phyloP scores from a whole-genome alignment of 345 rosid genomes.

The Linum trigynum region DNA sequence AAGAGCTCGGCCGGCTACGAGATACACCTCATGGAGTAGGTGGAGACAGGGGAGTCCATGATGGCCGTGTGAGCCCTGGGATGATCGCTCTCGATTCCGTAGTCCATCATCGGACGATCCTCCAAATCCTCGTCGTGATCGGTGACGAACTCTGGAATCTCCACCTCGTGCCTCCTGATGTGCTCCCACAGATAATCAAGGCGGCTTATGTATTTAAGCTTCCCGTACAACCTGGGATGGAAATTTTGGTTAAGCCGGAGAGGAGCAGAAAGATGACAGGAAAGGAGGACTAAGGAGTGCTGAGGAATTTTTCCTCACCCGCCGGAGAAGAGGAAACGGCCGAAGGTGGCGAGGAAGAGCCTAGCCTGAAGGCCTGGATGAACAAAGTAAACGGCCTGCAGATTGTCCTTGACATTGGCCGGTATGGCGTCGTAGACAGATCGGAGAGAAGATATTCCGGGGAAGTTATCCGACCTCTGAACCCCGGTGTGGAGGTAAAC shows the following conservation, averaged over 20 bases:
- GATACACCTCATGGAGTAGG: constrained; percentile 50
- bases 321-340: constrained; percentile 45
- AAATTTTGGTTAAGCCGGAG: neutral
- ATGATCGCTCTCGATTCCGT: constrained; percentile 61
- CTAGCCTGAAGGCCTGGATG: constrained; percentile 52
- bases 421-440: constrained; percentile 47
- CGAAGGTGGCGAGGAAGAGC: constrained; percentile 59
- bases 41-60: constrained; percentile 24
- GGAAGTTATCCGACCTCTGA: constrained; percentile 41
- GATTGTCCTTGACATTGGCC: constrained; percentile 23
- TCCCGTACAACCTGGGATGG: constrained; percentile 37
- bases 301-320: constrained; percentile 27
- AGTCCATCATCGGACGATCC: constrained; percentile 33
- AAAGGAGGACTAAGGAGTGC: neutral
- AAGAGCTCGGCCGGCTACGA: constrained; percentile 20
- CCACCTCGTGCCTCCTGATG: constrained; percentile 49
- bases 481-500: constrained; percentile 47
- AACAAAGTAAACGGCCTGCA: constrained; percentile 42
- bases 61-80: constrained; percentile 25
- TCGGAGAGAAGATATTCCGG: constrained; percentile 41
- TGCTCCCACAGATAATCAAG: constrained; percentile 59
- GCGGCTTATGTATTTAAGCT: constrained; percentile 42
- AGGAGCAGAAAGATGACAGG: neutral
- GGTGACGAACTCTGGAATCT: constrained; percentile 47
- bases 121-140: constrained; percentile 53